Base-by-base conservation (phyloP, 176 grass and related monocot species). In the Pontederia paniculata region DNA sequence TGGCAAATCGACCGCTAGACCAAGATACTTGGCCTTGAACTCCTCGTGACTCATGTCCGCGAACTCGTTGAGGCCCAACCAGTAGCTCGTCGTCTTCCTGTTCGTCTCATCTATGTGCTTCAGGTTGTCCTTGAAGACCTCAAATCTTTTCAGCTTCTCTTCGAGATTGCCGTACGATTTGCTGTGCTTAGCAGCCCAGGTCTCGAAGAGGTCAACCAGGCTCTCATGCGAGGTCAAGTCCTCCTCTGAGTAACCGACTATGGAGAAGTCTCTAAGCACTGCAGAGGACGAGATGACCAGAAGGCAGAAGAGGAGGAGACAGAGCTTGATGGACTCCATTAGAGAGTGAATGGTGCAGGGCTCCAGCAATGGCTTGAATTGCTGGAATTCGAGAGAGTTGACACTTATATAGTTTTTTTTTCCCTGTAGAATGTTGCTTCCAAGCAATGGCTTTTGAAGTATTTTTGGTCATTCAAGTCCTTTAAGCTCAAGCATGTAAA, bases 91-190 rank as follows among this genome's bases (percentile, higher is more conserved):
- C 25, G n/a, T 53, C 17, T 16, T 21, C 25, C 18, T 54, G 64
- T 67, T 67, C 5, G 64, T 44, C 28, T 52, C 64, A 0, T 44
- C 49, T 16, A 67, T 44, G 49, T 67, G 64, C 50, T 67, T 67
- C 46, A 67, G 10, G 50, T 67, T 67, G 22, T 67, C 64, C 31
- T 67, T 67, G 64, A 67, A 67, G 25, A 54, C 18, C 31, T 54
- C 49, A 21, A 67, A 67, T 17, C 31, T 67, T 15, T 10, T 44
- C 64, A 43, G 28, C 50, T 54, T 67, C 11, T 52, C 37, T 22
- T 67, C 9, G 17, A 44, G 12, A 37, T 14, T 21, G 8, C 17
- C 17, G 31, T 67, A 67, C 9, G 49, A 42, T 37, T 67, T 67
- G 8, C 50, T 44, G 31, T 67, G 17, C 12, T 52, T 44, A 2